phyloP scores from a whole-genome alignment of 768 basidiomycete genomes.

The Lepiota brunneoincarnata region DNA sequence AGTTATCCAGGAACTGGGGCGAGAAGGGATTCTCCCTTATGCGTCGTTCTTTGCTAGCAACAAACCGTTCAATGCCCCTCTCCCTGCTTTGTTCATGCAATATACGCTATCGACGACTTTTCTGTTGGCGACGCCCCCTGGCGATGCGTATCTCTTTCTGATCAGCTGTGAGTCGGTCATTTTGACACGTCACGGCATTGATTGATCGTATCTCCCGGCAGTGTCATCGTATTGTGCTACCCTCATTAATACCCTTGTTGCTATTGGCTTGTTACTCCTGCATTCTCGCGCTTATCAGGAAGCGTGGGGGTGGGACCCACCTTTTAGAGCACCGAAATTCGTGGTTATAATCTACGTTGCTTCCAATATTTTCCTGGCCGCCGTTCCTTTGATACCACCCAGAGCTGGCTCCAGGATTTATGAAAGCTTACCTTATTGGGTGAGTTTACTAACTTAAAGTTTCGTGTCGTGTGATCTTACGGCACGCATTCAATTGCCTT shows the following conservation, averaged over 20 bases:
- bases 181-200: neutral
- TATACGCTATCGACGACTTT: conserved; percentile 57
- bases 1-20: conserved; percentile 75
- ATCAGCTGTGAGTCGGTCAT: conserved; percentile 48
- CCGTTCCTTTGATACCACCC: conserved; percentile 65
- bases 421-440: conserved; percentile 65
- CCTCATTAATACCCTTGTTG: conserved; percentile 57
- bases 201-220: conserved; percentile 19
- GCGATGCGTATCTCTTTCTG: conserved; percentile 74
- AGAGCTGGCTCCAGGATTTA: conserved; percentile 48
- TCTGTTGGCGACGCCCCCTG: conserved; percentile 57
- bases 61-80: conserved; percentile 66
- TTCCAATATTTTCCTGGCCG: conserved; percentile 63
- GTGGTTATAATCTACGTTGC: conserved; percentile 55
- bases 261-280: conserved; percentile 61
- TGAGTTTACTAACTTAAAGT: conserved; percentile 31
- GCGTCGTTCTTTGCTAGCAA: conserved; percentile 69
- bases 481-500: neutral
- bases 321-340: conserved; percentile 52
- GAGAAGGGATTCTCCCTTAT: conserved; percentile 67
- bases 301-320: conserved; percentile 57
- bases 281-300: conserved; percentile 41
- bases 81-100: conserved; percentile 60
- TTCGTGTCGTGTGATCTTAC: neutral
- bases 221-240: conserved; percentile 58